Base-by-base conservation (phyloP, 1,284 basidiomycete genomes). In the Ganoderma meredithae region DNA sequence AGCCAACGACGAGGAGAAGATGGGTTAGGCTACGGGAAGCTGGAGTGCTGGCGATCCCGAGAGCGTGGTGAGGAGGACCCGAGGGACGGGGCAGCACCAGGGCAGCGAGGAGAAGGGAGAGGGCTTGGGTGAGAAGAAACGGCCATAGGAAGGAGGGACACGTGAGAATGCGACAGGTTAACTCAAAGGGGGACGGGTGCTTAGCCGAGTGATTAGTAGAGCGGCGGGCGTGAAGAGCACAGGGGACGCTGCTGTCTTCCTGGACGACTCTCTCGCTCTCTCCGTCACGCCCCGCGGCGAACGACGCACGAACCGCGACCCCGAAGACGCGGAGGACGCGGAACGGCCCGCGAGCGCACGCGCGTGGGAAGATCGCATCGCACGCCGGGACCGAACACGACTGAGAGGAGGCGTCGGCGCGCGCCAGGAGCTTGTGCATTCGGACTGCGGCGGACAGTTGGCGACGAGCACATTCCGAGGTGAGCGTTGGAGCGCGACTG, bases 81-180 rank as follows among this genome's bases (percentile, higher is more conserved):
- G 69, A 7, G 66, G 55, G 17, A 44, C n/a, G 67, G 67, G 47
- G 66, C 60, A 56, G 63, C 62, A 31, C 27, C 27, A 31, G 27
- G 27, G 27, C 27, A 31, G 27, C 27, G 27, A 31, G 62, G 64
- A 52, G 47, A 33, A 55, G 12, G 27, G 22, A 44, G 31, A 19
- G 36, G 55, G 40, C 4, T 62, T 15, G 61, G 59, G 44, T 71
- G 69, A 60, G 69, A 71, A 66, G 62, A 60, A 64, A 44, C 17
- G 25, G 59, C 69, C 64, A 59, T 58, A 68, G 52, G 40, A 15
- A 44, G 64, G 40, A 15, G 0, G 60, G 15, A 13, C 70, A 71
- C 69, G 69, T 71, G 70, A 64, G 59, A 58, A 22, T 17, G 22
- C 41, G 58, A 47, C 60, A 39, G n/a, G 47, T 39, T 36, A 53